A percentile compares a stretch with the other conserved stretches of the same genome.
These are phyloP conservation scores for Fusarium haematococcum DNA, from an alignment of 2,329 filamentous ascomycete species.

Conservation along the genomic window DNA sequence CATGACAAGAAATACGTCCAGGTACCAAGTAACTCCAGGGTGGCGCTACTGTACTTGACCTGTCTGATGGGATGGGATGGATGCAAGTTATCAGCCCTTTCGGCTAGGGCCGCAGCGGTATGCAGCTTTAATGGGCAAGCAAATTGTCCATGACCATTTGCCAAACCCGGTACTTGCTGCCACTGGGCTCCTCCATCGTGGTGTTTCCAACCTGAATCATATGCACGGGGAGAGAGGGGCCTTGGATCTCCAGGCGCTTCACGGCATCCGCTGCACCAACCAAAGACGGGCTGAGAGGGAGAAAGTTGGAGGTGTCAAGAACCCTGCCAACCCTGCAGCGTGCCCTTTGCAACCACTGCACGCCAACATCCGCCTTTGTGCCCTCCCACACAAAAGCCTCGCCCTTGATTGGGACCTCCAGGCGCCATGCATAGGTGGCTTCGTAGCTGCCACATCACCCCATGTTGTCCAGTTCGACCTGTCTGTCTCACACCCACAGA, in stretches of 20 bases:
- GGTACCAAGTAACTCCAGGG: neutral
- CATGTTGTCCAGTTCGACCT: neutral
- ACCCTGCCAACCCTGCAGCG: constrained; percentile 8
- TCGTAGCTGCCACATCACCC: constrained; percentile 11
- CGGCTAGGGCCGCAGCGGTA: constrained; percentile 1
- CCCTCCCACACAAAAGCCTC: neutral
- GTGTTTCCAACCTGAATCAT: neutral
- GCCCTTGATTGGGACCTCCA: constrained; percentile 3
- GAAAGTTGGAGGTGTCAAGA: neutral
- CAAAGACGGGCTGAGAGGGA: constrained; percentile 5
- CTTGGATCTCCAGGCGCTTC: constrained; percentile 1
- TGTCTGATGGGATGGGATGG: neutral
- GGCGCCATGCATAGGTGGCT: constrained; percentile 5
- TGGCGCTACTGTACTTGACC: neutral
- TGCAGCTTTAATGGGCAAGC: constrained; percentile 2
- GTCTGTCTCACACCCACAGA: constrained; percentile 11
- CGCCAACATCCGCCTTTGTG: neutral
- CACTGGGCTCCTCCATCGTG: neutral
- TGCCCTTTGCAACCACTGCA: constrained; percentile 1
- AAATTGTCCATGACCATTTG: neutral
- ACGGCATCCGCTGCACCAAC: neutral
- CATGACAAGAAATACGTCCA: neutral
- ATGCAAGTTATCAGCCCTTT: neutral
- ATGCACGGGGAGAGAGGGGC: constrained; percentile 4
- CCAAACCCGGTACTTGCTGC: neutral